A percentile compares a stretch with the other conserved stretches of the same genome.
Conservation (phyloP, 768 basidiomycete species). For the Xanthoconium stramineum region DNA sequence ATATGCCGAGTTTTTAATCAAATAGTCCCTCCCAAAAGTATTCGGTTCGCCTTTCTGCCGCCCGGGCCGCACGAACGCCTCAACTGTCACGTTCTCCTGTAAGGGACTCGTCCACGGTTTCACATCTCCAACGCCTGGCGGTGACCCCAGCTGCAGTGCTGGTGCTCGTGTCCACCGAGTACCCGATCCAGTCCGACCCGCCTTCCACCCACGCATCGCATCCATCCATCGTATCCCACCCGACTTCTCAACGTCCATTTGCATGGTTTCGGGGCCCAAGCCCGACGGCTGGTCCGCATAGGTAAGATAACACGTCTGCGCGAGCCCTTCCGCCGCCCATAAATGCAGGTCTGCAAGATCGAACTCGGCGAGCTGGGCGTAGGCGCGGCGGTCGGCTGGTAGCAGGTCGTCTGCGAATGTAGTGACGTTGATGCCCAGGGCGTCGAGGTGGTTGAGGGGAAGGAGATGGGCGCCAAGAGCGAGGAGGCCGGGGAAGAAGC, state of each 20-base stretch:
- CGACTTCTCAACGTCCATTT: slow-evolving; percentile 13
- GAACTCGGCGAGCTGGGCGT: slow-evolving; percentile 39
- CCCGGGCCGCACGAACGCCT: background rate
- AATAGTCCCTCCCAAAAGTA: slow-evolving; percentile 50
- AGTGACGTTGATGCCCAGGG: slow-evolving; percentile 43
- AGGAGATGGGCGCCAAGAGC: slow-evolving; percentile 68
- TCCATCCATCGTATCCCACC: slow-evolving; percentile 24
- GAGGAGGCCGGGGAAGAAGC: slow-evolving; percentile 74
- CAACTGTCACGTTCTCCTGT: slow-evolving; percentile 2
- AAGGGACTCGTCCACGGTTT: slow-evolving; percentile 20
- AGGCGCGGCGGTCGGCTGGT: slow-evolving; percentile 26
- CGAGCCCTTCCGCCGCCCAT: slow-evolving; percentile 76
- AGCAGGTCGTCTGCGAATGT: slow-evolving; percentile 30
- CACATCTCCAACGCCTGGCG: slow-evolving; percentile 49
- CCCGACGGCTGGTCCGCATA: slow-evolving; percentile 72
- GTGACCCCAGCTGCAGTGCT: slow-evolving; percentile 36
- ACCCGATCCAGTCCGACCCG: background rate
- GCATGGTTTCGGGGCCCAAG: slow-evolving; percentile 55
- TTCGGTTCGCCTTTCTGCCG: background rate
- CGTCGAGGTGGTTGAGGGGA: slow-evolving; percentile 49
- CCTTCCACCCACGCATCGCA: slow-evolving; percentile 45
- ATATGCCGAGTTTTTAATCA: slow-evolving; percentile 43
- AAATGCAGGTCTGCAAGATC: slow-evolving; percentile 59
- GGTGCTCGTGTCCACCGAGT: background rate
- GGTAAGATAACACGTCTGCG: slow-evolving; percentile 65